These are phyloP conservation scores for Oryza brachyantha DNA, from an alignment of 176 grass and related monocot species.

Conservation along the genomic window DNA sequence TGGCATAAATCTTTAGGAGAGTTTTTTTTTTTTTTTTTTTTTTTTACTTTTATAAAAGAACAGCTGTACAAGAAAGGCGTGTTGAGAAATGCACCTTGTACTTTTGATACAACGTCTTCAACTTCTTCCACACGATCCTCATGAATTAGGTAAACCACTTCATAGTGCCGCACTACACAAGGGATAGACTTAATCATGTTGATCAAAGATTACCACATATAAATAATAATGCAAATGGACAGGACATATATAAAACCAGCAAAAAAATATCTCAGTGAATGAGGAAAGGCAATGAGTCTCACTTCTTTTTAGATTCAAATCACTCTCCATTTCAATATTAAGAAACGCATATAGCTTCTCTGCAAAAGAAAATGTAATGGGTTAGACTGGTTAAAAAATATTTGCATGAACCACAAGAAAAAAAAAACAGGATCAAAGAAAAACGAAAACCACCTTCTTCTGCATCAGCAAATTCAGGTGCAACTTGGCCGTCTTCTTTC, in stretches of 20 bases:
- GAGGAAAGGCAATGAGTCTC: conserved; percentile 15
- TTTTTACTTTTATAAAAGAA: too few species aligned
- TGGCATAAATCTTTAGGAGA: not conserved
- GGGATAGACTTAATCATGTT: not conserved
- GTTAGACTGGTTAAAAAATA: conserved; percentile 4
- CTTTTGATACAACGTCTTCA: conserved; percentile 79
- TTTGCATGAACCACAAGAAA: not conserved
- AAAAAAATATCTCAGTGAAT: not conserved
- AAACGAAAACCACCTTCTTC: conserved; percentile 55
- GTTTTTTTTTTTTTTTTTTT: too few species aligned
- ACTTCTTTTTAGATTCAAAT: conserved; percentile 89
- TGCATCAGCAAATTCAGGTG: conserved; percentile 84
- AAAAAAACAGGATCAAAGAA: not conserved
- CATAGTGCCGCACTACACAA: conserved; percentile 79
- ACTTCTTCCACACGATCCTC: conserved; percentile 70
- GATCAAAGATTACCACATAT: not conserved
- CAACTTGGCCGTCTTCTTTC: conserved; percentile 56
- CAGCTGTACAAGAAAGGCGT: not conserved
- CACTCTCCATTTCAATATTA: conserved; percentile 82
- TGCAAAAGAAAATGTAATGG: conserved; percentile 41
- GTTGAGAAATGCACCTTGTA: conserved; percentile 61
- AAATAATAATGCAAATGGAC: conserved; percentile 22
- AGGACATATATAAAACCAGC: not conserved
- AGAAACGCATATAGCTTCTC: conserved; percentile 81
- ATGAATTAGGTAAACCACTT: conserved; percentile 92